Conservation (phyloP, 2,329 filamentous ascomycete species). For the Xylariales sp. region DNA sequence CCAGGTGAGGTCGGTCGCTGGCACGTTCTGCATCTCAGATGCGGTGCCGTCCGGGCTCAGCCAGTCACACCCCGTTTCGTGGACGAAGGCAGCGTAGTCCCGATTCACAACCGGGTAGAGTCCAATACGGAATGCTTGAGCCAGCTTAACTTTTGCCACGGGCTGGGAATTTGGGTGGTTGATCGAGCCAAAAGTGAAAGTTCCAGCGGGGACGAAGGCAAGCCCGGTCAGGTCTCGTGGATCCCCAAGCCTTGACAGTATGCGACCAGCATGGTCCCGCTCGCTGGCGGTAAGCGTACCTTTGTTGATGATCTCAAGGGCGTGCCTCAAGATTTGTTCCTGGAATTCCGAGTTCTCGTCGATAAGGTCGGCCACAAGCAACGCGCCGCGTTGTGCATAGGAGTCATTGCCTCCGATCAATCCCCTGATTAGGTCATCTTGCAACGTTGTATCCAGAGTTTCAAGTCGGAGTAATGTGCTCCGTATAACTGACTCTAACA, state of each 20-base stretch:
- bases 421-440: neutral
- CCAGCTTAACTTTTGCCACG: neutral
- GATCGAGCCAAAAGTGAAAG: neutral
- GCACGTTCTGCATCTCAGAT: neutral
- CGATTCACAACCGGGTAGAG: slow-evolving; percentile 1
- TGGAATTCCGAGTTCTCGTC: neutral
- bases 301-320: neutral
- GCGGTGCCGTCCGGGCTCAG: neutral
- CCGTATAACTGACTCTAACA: neutral
- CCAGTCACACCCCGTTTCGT: slow-evolving; percentile 5
- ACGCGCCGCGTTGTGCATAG: neutral
- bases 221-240: neutral
- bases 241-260: slow-evolving; percentile 3
- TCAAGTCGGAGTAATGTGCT: neutral
- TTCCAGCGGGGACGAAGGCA: neutral
- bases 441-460: neutral
- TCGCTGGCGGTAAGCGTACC: neutral
- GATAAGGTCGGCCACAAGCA: neutral
- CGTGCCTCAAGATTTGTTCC: neutral
- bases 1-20: slow-evolving; percentile 7
- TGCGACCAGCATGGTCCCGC: neutral
- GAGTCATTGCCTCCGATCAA: neutral
- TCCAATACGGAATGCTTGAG: slow-evolving; percentile 1
- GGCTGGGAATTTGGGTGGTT: slow-evolving; percentile 2
- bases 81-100: slow-evolving; percentile 1